Evolutionary conservation across 768 basidiomycete species (phyloP).

Genomic region (Glaciozyma antarctica): DNA sequence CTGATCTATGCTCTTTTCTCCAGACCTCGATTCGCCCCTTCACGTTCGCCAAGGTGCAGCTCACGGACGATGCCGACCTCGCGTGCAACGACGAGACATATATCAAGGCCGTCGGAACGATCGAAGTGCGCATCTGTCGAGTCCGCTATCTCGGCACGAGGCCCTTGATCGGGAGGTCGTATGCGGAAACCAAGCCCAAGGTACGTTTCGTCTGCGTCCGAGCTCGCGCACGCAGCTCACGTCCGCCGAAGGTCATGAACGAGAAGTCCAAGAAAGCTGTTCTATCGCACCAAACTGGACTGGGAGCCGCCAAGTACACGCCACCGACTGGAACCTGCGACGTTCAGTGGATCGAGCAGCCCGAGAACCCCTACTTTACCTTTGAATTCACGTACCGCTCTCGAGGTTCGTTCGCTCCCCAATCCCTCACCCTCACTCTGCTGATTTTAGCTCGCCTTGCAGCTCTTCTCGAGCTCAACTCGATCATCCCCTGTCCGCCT

Average conservation of each 20-base stretch:
- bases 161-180: neutral
- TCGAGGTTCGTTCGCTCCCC: neutral
- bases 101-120: constrained; percentile 14
- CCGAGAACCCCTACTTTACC: neutral
- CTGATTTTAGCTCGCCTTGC: neutral
- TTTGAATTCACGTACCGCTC: constrained; percentile 26
- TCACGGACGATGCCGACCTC: constrained; percentile 10
- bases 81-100: constrained; percentile 4
- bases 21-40: neutral
- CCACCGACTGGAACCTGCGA: fast-evolving
- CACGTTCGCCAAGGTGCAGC: constrained; percentile 2
- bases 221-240: neutral
- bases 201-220: neutral
- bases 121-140: neutral
- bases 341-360: constrained; percentile 2
- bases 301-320: neutral
- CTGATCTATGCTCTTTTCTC: neutral
- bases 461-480: constrained; percentile 19
- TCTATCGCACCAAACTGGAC: constrained; percentile 2
- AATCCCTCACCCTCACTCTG: too few relatives aligned
- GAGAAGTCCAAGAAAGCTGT: constrained; percentile 19
- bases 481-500: constrained; percentile 10
- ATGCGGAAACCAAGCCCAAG: too few relatives aligned
- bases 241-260: constrained; percentile 7
- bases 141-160: neutral